These are phyloP conservation scores for Flaveria trinervia DNA, from an alignment of 129 eudicot genomes.

Conservation along the genomic window DNA sequence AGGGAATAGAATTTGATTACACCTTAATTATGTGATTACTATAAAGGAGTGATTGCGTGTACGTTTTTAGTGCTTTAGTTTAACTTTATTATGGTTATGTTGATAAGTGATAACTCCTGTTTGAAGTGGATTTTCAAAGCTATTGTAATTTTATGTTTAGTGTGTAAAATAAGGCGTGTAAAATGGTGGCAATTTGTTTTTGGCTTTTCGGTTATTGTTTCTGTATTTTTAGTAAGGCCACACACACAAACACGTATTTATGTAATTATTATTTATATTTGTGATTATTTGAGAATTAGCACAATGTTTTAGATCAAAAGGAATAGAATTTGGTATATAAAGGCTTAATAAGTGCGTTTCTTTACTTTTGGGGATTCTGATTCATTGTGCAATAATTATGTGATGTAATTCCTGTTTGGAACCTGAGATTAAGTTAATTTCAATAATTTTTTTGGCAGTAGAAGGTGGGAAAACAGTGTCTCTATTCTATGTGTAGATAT, in stretches of 20 bases:
- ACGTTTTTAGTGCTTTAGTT: slow-evolving; percentile 27
- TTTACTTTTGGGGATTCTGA: slow-evolving; percentile 21
- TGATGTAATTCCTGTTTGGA: slow-evolving; percentile 7
- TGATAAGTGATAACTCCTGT: slow-evolving; percentile 25
- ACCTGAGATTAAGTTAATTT: slow-evolving; percentile 12
- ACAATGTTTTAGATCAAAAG: slow-evolving; percentile 10
- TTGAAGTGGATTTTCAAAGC: slow-evolving; percentile 25
- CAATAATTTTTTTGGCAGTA: neutral
- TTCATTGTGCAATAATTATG: slow-evolving; percentile 5
- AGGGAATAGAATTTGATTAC: slow-evolving; percentile 29
- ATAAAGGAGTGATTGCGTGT: slow-evolving; percentile 32
- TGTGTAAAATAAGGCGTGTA: slow-evolving; percentile 25
- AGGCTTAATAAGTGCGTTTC: slow-evolving; percentile 6
- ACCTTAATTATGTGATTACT: slow-evolving; percentile 13
- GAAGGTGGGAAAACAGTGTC: slow-evolving; percentile 17
- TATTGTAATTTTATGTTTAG: neutral
- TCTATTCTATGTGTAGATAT: slow-evolving; percentile 6
- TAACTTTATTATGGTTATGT: slow-evolving; percentile 20
- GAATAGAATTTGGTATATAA: slow-evolving; percentile 12
- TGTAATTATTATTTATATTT: neutral
- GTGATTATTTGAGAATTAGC: slow-evolving; percentile 5
- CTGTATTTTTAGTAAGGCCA: slow-evolving; percentile 15
- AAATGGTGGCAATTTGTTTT: slow-evolving; percentile 11
- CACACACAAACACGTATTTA: neutral
- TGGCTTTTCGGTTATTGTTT: slow-evolving; percentile 5